Conservation (phyloP, 2,329 filamentous ascomycete species). For the Exophiala sp. region DNA sequence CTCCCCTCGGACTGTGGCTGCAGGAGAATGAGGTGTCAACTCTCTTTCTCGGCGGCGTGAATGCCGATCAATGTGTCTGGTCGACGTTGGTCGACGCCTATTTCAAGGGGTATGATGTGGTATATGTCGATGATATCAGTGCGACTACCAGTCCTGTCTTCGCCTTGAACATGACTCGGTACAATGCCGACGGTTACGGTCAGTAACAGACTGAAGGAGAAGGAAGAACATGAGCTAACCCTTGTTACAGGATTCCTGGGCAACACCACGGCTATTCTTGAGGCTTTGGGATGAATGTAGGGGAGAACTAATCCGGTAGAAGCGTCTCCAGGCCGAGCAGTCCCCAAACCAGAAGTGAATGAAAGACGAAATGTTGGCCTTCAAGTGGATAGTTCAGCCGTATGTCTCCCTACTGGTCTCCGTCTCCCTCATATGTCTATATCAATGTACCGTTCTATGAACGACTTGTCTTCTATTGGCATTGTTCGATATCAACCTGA, state of each 20-base stretch:
- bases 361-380: too few relatives aligned
- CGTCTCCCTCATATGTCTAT: too few relatives aligned
- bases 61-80: conserved; percentile 56
- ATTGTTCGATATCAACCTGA: too few relatives aligned
- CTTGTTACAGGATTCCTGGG: conserved; percentile 9
- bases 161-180: conserved; percentile 11
- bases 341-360: too few relatives aligned
- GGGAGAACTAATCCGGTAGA: too few relatives aligned
- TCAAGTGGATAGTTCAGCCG: too few relatives aligned
- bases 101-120: conserved; percentile 50
- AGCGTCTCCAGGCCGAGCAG: too few relatives aligned
- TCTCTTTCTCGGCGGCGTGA: conserved; percentile 54
- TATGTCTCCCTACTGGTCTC: too few relatives aligned
- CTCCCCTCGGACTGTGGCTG: conserved; percentile 40
- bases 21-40: conserved; percentile 40
- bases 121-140: conserved; percentile 51
- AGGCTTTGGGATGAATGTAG: conserved; percentile 11
- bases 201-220: background rate
- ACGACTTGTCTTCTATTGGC: too few relatives aligned
- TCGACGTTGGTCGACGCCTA: conserved; percentile 52
- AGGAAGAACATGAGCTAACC: conserved; percentile 2
- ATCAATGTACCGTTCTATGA: too few relatives aligned
- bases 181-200: conserved; percentile 17
- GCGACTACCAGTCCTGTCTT: conserved; percentile 40
- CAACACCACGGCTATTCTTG: conserved; percentile 14